A percentile compares a stretch with the other conserved stretches of the same genome.
These are phyloP conservation scores for Paraphaeosphaeria minitans DNA, from an alignment of 2,329 filamentous ascomycete species.

Conservation along the genomic window DNA sequence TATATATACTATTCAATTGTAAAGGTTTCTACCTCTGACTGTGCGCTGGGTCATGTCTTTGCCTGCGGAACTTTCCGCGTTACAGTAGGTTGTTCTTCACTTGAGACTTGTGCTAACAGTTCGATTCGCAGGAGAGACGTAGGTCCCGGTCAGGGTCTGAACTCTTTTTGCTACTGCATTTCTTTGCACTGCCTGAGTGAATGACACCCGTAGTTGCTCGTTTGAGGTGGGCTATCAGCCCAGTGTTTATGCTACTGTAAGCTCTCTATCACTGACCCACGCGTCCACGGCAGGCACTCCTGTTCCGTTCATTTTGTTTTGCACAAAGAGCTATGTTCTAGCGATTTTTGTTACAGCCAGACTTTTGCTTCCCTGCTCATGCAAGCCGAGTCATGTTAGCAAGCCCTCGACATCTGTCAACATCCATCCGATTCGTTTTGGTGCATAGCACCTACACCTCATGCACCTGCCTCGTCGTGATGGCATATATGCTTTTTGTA, in stretches of 20 bases:
- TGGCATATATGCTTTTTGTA: too few species aligned
- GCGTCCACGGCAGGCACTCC: neutral
- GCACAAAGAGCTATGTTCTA: neutral
- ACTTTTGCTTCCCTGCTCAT: neutral
- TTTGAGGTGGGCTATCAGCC: neutral
- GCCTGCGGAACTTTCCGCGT: neutral
- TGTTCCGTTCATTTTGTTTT: neutral
- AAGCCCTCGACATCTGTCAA: too few species aligned
- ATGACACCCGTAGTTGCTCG: neutral
- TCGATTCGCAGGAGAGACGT: constrained; percentile 6
- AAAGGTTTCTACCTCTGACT: neutral
- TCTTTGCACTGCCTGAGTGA: neutral
- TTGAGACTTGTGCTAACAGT: neutral
- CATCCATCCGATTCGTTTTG: too few species aligned
- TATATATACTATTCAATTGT: neutral
- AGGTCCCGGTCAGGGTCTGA: neutral
- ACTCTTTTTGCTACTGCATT: neutral
- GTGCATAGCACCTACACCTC: too few species aligned
- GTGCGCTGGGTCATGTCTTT: constrained; percentile 6
- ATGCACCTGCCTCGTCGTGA: too few species aligned
- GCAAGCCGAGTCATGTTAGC: neutral
- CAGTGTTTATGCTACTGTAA: neutral
- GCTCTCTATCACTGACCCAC: neutral
- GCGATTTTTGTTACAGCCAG: neutral
- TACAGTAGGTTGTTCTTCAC: neutral